Evolutionary conservation across 768 basidiomycete genomes (phyloP).

Genomic region (Mycena haematopus): DNA sequence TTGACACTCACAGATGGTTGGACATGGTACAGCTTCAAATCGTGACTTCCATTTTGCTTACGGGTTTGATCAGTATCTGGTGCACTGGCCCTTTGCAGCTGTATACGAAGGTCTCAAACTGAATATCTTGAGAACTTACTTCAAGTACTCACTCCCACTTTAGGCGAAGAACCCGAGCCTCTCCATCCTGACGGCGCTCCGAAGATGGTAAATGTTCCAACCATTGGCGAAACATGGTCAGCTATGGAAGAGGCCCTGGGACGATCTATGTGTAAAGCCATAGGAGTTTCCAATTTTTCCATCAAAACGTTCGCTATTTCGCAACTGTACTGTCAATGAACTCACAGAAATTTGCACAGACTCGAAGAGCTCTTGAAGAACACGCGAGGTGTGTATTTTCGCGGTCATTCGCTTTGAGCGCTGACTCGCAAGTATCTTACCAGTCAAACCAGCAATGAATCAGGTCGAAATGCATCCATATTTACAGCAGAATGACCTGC

Average conservation of each 20-base stretch:
- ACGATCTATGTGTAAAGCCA: slow-evolving; percentile 34
- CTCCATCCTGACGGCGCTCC: slow-evolving; percentile 30
- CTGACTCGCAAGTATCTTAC: neutral
- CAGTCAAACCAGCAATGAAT: slow-evolving; percentile 41
- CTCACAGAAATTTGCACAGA: slow-evolving; percentile 18
- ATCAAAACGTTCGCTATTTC: slow-evolving; percentile 37
- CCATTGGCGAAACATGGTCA: slow-evolving; percentile 37
- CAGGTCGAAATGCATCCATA: slow-evolving; percentile 40
- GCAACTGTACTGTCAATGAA: neutral
- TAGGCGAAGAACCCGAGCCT: slow-evolving; percentile 21
- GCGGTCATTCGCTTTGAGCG: neutral
- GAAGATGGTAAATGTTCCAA: slow-evolving; percentile 29
- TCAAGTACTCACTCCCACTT: neutral
- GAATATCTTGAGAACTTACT: neutral
- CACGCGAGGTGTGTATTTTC: slow-evolving; percentile 21
- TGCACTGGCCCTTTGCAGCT: slow-evolving; percentile 45
- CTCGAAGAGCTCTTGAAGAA: slow-evolving; percentile 33
- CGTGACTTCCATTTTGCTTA: neutral
- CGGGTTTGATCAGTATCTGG: slow-evolving; percentile 36
- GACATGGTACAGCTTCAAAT: slow-evolving; percentile 18
- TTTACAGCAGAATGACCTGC: slow-evolving; percentile 38
- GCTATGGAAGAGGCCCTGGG: slow-evolving; percentile 34
- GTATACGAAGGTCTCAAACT: slow-evolving; percentile 25
- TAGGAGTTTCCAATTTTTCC: slow-evolving; percentile 43
- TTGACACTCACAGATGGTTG: slow-evolving; percentile 17